Base-by-base conservation (phyloP, 2,329 filamentous ascomycete species). In the Aspergillus terreus region DNA sequence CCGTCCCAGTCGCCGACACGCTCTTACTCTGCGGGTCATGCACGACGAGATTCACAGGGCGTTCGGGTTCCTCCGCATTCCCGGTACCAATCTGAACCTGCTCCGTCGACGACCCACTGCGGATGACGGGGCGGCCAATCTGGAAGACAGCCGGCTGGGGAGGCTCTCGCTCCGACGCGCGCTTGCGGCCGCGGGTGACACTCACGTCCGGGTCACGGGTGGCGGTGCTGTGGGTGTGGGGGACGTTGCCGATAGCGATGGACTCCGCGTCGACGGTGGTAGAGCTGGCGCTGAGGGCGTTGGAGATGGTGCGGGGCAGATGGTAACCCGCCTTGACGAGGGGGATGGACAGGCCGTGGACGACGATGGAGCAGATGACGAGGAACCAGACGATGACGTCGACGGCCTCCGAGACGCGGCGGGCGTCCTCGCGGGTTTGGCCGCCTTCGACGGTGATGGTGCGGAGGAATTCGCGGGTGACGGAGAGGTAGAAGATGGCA, bases 401-500 rank as follows among this genome's bases (percentile, higher is more conserved):
- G 47, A 90, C 80, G 0, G 82, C 78, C 56, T 95, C 88, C 4
- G 76, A 77, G 1, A 95, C 73, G 7, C 80, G 72, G 30, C 73
- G 71, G 0, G 90, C 86, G 64, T 95, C 90, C 33, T 78, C 75
- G 25, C 89, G 78, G 12, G 82, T 72, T 30, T 79, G 64, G 0
- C 82, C 85, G 47, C 88, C 74, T 6, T 30, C n/a, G 10, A 83
- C 80, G 0, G 78, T 81, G 50, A 84, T 67, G 11, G 74, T 64
- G 6, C 68, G 65, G 2, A 96, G 76, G 54, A 92, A 96, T 21
- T 95, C 88, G 1, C 88, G 70, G 38, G 82, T 86, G 55, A 96
- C 77, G 63, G 91, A 95, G 5, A 96, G 78, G 66, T 96, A 96
- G 67, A 95, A 96, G 17, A 96, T 82, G 1, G 90, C 92, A 14